A percentile compares a stretch with the other conserved stretches of the same genome.
phyloP scores from a whole-genome alignment of 768 basidiomycete species.

The Lanmaoa pseudosensibilis region DNA sequence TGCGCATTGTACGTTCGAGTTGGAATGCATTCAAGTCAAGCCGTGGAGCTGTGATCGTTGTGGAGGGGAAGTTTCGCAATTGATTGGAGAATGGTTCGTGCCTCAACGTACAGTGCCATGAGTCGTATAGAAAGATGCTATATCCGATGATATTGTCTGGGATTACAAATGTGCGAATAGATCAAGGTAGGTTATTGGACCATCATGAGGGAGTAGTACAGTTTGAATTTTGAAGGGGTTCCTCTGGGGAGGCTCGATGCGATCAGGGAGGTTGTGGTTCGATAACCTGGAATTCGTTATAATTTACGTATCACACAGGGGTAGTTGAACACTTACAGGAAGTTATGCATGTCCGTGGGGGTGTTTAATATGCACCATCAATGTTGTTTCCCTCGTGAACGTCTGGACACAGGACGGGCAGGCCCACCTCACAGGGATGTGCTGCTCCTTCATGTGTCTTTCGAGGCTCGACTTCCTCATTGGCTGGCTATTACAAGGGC shows the following conservation, averaged over 20 bases:
- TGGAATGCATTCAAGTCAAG: neutral
- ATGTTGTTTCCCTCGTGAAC: conserved; percentile 6
- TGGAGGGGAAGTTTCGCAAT: neutral
- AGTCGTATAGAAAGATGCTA: neutral
- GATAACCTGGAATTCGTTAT: neutral
- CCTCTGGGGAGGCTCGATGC: neutral
- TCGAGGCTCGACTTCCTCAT: conserved; percentile 14
- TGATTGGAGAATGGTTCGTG: conserved; percentile 4
- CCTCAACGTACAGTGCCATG: neutral
- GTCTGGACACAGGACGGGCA: neutral
- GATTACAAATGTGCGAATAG: neutral
- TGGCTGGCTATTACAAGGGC: neutral
- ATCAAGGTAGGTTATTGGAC: neutral
- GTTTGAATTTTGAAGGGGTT: neutral
- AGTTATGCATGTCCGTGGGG: neutral
- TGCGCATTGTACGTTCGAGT: neutral
- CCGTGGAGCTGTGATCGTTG: neutral
- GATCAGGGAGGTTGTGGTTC: neutral
- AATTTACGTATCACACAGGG: neutral
- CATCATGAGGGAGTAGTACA: neutral
- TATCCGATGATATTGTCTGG: neutral
- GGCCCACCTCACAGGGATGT: conserved; percentile 13
- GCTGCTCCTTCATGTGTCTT: conserved; percentile 11
- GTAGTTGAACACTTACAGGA: neutral
- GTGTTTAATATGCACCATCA: neutral